Evolutionary conservation across 2,329 filamentous ascomycete species (phyloP), one percentile per base, ranked within the genome.

Genomic region (Alternaria novae-zelandiae): DNA sequence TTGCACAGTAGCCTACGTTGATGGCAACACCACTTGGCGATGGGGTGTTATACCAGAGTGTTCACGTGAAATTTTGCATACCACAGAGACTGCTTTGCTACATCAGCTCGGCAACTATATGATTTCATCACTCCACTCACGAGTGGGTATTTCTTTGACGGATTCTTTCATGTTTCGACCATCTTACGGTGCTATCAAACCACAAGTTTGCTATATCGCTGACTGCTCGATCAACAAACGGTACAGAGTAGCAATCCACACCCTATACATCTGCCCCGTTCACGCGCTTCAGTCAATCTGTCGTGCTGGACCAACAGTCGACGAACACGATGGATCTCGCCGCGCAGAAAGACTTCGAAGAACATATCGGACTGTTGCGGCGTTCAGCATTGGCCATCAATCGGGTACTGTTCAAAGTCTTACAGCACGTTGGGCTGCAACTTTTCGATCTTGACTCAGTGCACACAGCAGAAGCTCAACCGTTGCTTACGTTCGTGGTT

Each of bases 131-230:
- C 15, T 36, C 32, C 32, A 32, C 30, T 32, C 30, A 13, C 4
- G 7, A 36, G 32, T 36, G 13, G 15, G 32, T 36, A 3, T 36
- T 36, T 36, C 32, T 36, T 1, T 36, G 2, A 2, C 3, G 4
- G 2, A 0, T 36, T 5, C 32, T n/a, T n/a, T 36, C 2, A 36
- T 36, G 32, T 36, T 36, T 32, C 0, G 12, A 4, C 3, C 12
- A 0, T 12, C 4, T 30, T 6, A 13, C 28, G 13, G 4, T 36
- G 30, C 30, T 0, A 36, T 36, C 32, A n/a, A n/a, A 36, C 32
- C 32, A 36, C 32, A 5, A 36, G 32, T 36, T 36, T 36, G 32
- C 32, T 36, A 36, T 0, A 3, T 36, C 32, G 32, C 2, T 36
- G 32, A 1, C 32, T 3, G 32, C 32, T 36, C 3, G 32, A 36